phyloP scores from a whole-genome alignment of 257 asterid genomes.

The Penstemon davidsonii region DNA sequence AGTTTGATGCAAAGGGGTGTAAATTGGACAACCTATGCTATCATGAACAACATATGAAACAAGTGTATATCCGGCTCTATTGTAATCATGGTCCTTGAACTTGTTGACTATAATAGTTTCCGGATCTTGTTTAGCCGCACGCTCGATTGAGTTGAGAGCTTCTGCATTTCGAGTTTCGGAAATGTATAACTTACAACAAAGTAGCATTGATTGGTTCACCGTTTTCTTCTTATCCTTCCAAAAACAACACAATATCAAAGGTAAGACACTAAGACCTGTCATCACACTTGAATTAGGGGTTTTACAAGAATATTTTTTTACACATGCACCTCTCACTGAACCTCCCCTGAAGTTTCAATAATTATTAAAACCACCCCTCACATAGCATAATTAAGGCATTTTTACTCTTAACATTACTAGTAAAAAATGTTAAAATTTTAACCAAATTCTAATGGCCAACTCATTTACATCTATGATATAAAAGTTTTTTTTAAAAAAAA shows the following conservation, averaged over 20 bases:
- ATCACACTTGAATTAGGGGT: not conserved
- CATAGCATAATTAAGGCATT: too few species aligned
- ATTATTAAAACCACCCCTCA: too few species aligned
- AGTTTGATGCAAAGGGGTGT: conserved; percentile 61
- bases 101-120: conserved; percentile 58
- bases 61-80: conserved; percentile 51
- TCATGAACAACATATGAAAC: conserved; percentile 65
- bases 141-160: conserved; percentile 54
- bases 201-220: conserved; percentile 50
- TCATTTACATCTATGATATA: too few species aligned
- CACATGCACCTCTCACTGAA: not conserved
- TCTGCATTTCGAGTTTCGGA: conserved; percentile 58
- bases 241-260: not conserved
- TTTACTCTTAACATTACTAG: too few species aligned
- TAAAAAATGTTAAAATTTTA: too few species aligned
- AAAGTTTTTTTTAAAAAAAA: too few species aligned
- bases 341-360: too few species aligned
- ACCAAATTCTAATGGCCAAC: too few species aligned
- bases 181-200: conserved; percentile 59
- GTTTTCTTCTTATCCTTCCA: conserved; percentile 52
- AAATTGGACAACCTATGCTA: conserved; percentile 60
- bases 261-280: too few species aligned
- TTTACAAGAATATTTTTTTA: not conserved
- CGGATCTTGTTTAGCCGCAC: conserved; percentile 49
- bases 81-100: conserved; percentile 51